phyloP scores from a whole-genome alignment of 225 moss, liverwort and hornwort genomes.

The Asterella californica region DNA sequence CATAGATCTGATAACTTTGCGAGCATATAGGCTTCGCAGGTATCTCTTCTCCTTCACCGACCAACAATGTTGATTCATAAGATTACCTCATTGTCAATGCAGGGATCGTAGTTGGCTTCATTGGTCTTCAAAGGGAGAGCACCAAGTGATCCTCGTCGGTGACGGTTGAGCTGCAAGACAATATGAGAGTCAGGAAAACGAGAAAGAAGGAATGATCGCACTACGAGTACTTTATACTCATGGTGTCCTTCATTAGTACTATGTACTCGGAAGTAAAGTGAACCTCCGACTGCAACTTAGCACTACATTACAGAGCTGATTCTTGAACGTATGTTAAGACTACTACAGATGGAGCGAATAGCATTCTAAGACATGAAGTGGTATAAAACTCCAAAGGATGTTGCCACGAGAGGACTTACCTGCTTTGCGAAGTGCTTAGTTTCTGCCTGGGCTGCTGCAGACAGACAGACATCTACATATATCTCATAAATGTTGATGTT shows the following conservation, averaged over 20 bases:
- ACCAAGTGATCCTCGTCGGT: slow-evolving; percentile 54
- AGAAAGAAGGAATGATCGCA: no score
- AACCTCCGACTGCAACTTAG: no score
- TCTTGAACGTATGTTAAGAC: not conserved
- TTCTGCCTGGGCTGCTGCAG: slow-evolving; percentile 67
- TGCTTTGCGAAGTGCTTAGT: slow-evolving; percentile 79
- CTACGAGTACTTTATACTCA: no score
- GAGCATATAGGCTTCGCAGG: not conserved
- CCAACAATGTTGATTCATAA: not conserved
- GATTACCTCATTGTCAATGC: slow-evolving; percentile 82
- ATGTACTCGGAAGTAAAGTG: no score
- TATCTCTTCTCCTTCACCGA: not conserved
- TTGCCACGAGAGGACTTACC: slow-evolving; percentile 27
- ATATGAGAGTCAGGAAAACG: no score
- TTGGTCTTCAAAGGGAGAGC: slow-evolving; percentile 51
- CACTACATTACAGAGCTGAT: no score
- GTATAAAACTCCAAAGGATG: not conserved
- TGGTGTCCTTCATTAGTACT: no score
- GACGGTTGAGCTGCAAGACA: slow-evolving; percentile 53
- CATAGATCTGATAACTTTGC: not conserved
- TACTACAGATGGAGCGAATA: not conserved
- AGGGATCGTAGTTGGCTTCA: slow-evolving; percentile 76
- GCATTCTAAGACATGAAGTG: not conserved
- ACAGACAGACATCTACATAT: slow-evolving; percentile 79
- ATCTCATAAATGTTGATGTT: slow-evolving; percentile 89